Evolutionary conservation across 2,329 filamentous ascomycete genomes (phyloP).

Genomic region (Aspergillus neotritici): DNA sequence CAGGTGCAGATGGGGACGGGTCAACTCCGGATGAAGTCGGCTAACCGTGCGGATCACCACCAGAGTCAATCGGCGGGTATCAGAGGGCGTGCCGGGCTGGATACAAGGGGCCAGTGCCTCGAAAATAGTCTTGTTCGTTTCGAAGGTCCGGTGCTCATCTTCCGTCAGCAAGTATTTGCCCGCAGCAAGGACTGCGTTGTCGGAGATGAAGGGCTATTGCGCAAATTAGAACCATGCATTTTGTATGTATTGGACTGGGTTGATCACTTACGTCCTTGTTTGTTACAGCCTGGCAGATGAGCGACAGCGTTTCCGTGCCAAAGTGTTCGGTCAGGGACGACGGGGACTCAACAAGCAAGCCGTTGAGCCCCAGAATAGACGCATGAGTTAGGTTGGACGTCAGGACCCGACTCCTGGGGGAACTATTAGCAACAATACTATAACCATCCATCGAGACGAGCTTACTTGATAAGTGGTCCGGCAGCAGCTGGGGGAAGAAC

Average conservation of each 20-base stretch:
- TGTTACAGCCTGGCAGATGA: conserved; percentile 73
- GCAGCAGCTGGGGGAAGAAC: conserved; percentile 72
- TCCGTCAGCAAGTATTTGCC: conserved; percentile 80
- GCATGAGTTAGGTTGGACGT: conserved; percentile 68
- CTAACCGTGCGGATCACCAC: conserved; percentile 83
- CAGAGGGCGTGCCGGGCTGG: conserved; percentile 68
- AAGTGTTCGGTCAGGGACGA: conserved; percentile 62
- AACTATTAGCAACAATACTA: conserved; percentile 29
- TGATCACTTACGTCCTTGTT: conserved; percentile 62
- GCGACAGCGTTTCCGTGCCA: conserved; percentile 66
- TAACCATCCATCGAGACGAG: not conserved
- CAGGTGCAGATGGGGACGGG: conserved; percentile 72
- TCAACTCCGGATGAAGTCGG: conserved; percentile 70
- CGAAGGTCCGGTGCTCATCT: conserved; percentile 56
- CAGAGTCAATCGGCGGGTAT: conserved; percentile 78
- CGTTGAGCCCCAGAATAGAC: conserved; percentile 81
- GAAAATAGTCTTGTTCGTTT: conserved; percentile 73
- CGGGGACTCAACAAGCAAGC: conserved; percentile 76
- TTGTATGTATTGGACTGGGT: conserved; percentile 1
- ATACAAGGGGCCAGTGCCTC: conserved; percentile 70
- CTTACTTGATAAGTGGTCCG: conserved; percentile 51
- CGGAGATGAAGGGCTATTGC: conserved; percentile 68
- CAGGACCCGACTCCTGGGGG: conserved; percentile 67
- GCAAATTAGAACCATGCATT: conserved; percentile 12
- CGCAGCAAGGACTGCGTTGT: conserved; percentile 82